Evolutionary conservation across 257 asterid species (phyloP), one percentile per base, ranked within the genome.

Genomic region (Mitragyna speciosa): DNA sequence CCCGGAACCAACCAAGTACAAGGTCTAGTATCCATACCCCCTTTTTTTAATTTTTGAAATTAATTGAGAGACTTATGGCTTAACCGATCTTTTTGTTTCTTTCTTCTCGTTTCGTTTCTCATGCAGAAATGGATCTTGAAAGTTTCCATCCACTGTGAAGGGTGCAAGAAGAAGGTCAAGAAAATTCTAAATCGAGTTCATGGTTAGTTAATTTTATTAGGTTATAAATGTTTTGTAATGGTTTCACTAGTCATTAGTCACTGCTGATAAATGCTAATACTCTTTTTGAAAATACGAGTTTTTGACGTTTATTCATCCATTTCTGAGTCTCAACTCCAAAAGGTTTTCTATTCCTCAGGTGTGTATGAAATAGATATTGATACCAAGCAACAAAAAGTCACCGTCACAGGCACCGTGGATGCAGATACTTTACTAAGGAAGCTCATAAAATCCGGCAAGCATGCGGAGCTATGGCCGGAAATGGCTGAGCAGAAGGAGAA

Each of bases 111-210:
- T 70, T 56, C 30, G 20, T 76, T 26, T 73, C 45, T 51, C 64
- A 63, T 75, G 45, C 89, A 92, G 95, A 88, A 78, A 12, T 90
- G 90, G 85, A 73, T 83, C n/a, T 84, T 92, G 79, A 90, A 77
- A 83, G 93, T 90, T 79, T 92, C 95, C 1, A 89, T 92, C 83
- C 95, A 92, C 82, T 92, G 97, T 72, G 90, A 87, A 84, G 97
- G 94, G 61, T 92, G 97, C 88, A 90, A 87, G 82, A 85, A 78
- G 71, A 92, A 90, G 79, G 95, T 92, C 70, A 87, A 85, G 84
- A 92, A 91, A 80, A 87, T 89, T 65, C 89, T 92, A 52, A 71
- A 16, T 30, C 89, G 84, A 82, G 75, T 92, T 69, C 87, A 82
- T 16, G 94, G 97, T 88, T 72, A 10, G 31, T 49, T 12, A 51